phyloP scores from a whole-genome alignment of 1,284 basidiomycete genomes.

The Rhodotorula sp. region DNA sequence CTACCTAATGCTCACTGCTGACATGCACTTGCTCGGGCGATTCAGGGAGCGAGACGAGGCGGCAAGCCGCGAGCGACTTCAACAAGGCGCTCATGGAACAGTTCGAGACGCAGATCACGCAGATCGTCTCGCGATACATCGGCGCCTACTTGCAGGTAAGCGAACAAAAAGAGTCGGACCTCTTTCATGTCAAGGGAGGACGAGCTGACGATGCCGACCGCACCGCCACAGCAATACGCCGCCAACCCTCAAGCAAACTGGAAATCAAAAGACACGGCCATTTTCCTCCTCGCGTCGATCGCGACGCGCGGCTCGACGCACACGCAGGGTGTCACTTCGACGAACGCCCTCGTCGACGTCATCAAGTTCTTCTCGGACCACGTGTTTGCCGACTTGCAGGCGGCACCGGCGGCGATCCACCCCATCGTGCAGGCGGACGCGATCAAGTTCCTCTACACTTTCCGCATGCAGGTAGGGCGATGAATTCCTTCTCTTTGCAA shows the following conservation, averaged over 20 bases:
- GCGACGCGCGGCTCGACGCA: constrained; percentile 80
- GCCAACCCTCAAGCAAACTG: constrained; percentile 69
- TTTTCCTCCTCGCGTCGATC: constrained; percentile 87
- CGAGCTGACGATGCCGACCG: too few relatives aligned
- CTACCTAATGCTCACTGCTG: neutral
- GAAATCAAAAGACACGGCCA: constrained; percentile 94
- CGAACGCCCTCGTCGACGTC: constrained; percentile 87
- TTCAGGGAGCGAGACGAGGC: constrained; percentile 65
- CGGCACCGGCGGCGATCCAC: constrained; percentile 66
- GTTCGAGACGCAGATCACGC: constrained; percentile 78
- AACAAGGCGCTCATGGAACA: constrained; percentile 80
- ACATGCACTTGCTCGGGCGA: too few relatives aligned
- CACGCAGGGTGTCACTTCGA: constrained; percentile 89
- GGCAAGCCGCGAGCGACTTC: constrained; percentile 91
- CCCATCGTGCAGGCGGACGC: constrained; percentile 94
- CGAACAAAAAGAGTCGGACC: too few relatives aligned
- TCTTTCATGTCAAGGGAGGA: too few relatives aligned
- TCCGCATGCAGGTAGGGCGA: constrained; percentile 80
- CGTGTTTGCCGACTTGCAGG: constrained; percentile 84
- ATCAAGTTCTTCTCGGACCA: constrained; percentile 94
- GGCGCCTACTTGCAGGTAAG: constrained; percentile 67
- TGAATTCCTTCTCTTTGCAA: neutral
- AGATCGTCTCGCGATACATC: constrained; percentile 82
- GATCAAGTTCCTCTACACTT: constrained; percentile 89
- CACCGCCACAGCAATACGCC: constrained; percentile 58